phyloP scores from a whole-genome alignment of 2,329 filamentous ascomycete genomes.

The Fusarium sp. region DNA sequence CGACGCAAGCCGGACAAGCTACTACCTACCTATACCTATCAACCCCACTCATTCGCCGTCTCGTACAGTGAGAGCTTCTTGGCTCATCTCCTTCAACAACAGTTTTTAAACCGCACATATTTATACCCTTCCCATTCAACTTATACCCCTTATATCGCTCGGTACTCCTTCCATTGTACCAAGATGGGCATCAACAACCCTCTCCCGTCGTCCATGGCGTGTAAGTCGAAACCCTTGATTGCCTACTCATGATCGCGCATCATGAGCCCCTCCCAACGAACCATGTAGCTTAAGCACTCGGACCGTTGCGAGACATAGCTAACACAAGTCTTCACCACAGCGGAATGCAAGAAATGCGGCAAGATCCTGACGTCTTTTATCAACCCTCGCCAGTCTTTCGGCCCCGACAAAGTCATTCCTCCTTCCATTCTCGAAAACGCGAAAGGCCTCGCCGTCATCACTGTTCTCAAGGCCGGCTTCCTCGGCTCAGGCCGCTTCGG shows the following conservation, averaged over 20 bases:
- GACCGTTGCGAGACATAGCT: constrained; percentile 24
- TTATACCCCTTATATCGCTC: neutral
- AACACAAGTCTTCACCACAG: constrained; percentile 59
- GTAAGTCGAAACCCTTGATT: constrained; percentile 61
- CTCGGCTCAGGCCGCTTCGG: constrained; percentile 85
- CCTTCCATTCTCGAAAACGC: constrained; percentile 89
- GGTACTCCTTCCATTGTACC: neutral
- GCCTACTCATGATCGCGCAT: constrained; percentile 34
- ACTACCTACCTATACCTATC: constrained; percentile 13
- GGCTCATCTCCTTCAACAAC: constrained; percentile 28
- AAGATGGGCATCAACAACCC: constrained; percentile 74
- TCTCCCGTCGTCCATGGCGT: constrained; percentile 74
- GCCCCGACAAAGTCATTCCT: constrained; percentile 97
- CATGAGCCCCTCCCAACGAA: constrained; percentile 31
- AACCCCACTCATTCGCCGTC: constrained; percentile 36
- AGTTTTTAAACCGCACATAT: constrained; percentile 11
- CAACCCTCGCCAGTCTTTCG: constrained; percentile 92
- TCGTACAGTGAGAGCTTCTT: constrained; percentile 33
- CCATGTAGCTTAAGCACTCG: constrained; percentile 5
- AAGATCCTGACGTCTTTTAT: constrained; percentile 96
- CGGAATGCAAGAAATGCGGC: constrained; percentile 96
- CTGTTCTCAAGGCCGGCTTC: constrained; percentile 88
- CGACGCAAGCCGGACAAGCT: constrained; percentile 31
- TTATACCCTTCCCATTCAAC: neutral
- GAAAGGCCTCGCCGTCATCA: constrained; percentile 90